Evolutionary conservation across 371 early-diverging fungal species (phyloP), one percentile per base, ranked within the genome.

Genomic region (Mycotypha africana): DNA sequence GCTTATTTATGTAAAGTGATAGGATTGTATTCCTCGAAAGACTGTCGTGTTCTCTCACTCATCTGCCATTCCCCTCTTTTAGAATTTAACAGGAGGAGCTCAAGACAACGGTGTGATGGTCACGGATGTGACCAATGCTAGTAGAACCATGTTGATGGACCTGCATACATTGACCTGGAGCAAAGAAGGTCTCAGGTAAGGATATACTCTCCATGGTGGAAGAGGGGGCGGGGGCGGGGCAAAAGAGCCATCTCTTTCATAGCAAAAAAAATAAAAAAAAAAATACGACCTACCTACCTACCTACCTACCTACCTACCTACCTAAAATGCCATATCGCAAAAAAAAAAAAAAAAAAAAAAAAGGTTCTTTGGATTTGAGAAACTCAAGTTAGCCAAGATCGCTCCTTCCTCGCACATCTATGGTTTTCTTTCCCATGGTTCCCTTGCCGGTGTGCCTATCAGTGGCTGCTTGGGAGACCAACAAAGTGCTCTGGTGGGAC

Each of bases 81-180:
- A 51, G 51, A 90, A 91, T 58, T 66, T 95, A 52, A 86, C 92
- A 0, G 93, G 54, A 25, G 54, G 94, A 30, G 21, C 44, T 37
- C 39, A 51, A 19, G 30, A 51, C 33, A n/a, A 30, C 3, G 89
- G 89, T 22, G 65, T 84, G 11, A 76, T 88, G 51, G 83, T 85
- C 4, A 96, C 95, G 0, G 97, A 97, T 62, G 93, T 94, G 2
- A 91, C 96, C 17, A 97, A 97, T 64, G 97, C 97, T 15, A 87
- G 89, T 47, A 82, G 97, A 42, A 95, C 95, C 5, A 90, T 92
- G 90, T 68, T 97, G 14, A 91, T 97, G 93, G 84, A 95, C 55
- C 70, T 97, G 39, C 60, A 82, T 30, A 84, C 82, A n/a, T 62
- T 89, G 34, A 39, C 81, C 40, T 97, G 96, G 96, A 86, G 87